Base-by-base conservation (phyloP, 768 basidiomycete species). In the Scleroderma bovista region DNA sequence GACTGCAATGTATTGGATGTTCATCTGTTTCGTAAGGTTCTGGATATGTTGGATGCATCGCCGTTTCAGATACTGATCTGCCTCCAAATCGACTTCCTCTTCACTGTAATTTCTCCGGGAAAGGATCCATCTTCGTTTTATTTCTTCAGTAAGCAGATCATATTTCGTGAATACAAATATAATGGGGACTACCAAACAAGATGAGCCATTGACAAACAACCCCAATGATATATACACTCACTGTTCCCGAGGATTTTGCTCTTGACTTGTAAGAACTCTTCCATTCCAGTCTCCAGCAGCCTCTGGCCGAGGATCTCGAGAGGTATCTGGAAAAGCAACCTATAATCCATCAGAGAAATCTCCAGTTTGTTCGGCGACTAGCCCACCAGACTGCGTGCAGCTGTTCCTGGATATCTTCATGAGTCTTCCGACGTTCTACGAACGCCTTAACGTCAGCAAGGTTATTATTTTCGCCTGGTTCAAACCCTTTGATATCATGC, bases 371-470 rank as follows among this genome's bases (percentile, higher is more conserved):
- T 56, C 57, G 26, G 9, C 26, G 9, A 29, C 9, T 29, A 29
- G 9, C 26, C 26, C 9, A 29, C 26, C 26, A 29, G 26, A 56
- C 24, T 24, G 54, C 54, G 38, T 56, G 54, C 5, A 57, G 13
- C 17, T 36, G 34, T 3, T 56, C 42, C n/a, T 39, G 32, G 37
- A 47, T 15, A 19, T 26, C 12, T 15, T 40, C 12, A 50, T 26
- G 38, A 6, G 31, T 16, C 12, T 39, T 45, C 19, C 39, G 6
- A 23, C 15, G 39, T 17, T 6, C 39, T 9, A 40, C 2, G 39
- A 40, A 40, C 39, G 10, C 16, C 23, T 40, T 40, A 9, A 8
- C 39, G 16, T 9, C 39, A 6, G 6, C 39, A 16, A 40, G 23
- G 23, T 23, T 6, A 5, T 23, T 40, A 16, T 23, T 40, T 9